These are phyloP conservation scores for Penicillium sp. DNA, from an alignment of 2,329 filamentous ascomycete species.

Conservation along the genomic window DNA sequence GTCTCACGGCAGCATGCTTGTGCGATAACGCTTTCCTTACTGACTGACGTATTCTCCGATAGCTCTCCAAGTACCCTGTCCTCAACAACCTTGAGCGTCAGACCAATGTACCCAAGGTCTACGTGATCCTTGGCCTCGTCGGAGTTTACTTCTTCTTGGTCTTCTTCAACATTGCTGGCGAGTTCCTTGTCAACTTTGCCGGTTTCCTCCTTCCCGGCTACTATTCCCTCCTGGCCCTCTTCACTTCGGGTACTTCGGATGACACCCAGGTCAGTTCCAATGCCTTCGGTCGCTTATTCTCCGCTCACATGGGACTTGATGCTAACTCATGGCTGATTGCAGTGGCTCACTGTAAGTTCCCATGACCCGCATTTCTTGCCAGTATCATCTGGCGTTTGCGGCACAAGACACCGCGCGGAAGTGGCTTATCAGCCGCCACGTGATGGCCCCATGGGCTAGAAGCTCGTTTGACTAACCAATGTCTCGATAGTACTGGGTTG, in stretches of 20 bases:
- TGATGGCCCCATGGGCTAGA: slow-evolving; percentile 20
- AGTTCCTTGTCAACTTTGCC: slow-evolving; percentile 68
- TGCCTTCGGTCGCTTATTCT: neutral
- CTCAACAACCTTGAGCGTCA: slow-evolving; percentile 70
- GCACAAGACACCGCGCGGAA: slow-evolving; percentile 10
- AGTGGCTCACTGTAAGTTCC: slow-evolving; percentile 62
- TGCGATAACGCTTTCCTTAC: neutral
- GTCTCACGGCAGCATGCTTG: neutral
- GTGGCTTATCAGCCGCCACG: slow-evolving; percentile 25
- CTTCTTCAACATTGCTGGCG: slow-evolving; percentile 71
- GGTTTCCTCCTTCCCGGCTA: slow-evolving; percentile 67
- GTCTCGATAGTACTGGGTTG: slow-evolving; percentile 63
- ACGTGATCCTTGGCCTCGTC: slow-evolving; percentile 64
- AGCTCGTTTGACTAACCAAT: slow-evolving; percentile 14
- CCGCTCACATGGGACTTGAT: neutral
- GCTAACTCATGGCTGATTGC: slow-evolving; percentile 23
- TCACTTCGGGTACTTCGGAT: slow-evolving; percentile 61
- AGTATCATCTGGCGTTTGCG: slow-evolving; percentile 8
- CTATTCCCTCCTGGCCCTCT: slow-evolving; percentile 66
- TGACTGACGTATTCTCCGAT: slow-evolving; percentile 13
- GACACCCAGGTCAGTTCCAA: slow-evolving; percentile 61
- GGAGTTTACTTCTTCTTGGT: slow-evolving; percentile 70
- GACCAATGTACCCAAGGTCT: slow-evolving; percentile 69
- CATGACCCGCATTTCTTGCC: slow-evolving; percentile 16
- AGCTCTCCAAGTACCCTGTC: slow-evolving; percentile 68